Evolutionary conservation across 352 stramenopile genomes (phyloP).

Genomic region (Pythium aphanidermatum): DNA sequence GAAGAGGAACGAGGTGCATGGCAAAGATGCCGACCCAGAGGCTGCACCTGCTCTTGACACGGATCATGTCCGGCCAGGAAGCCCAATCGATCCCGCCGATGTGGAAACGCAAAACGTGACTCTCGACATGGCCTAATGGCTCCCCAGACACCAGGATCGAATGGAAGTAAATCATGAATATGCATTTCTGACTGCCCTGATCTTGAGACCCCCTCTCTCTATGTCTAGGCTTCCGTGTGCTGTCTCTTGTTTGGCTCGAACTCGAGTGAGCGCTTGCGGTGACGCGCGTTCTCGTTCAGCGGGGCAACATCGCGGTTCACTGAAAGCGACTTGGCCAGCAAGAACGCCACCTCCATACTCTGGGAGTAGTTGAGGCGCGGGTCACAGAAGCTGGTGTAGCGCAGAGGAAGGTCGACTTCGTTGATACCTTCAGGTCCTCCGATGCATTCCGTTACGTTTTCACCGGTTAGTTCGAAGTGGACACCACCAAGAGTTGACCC

Average conservation of each 20-base stretch:
- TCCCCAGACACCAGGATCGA: neutral
- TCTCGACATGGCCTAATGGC: constrained; percentile 3
- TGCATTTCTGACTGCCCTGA: neutral
- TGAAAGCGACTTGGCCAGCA: constrained; percentile 91
- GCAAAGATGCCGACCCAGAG: constrained; percentile 18
- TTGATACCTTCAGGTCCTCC: constrained; percentile 93
- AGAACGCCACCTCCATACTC: constrained; percentile 97
- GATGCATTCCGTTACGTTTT: constrained; percentile 99
- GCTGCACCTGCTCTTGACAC: constrained; percentile 17
- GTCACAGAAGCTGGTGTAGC: constrained; percentile 98
- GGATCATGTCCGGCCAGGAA: no score
- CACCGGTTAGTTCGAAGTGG: constrained; percentile 97
- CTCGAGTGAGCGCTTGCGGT: constrained; percentile 55
- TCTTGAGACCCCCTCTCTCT: neutral
- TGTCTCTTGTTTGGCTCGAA: constrained; percentile 37
- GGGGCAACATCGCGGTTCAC: constrained; percentile 58
- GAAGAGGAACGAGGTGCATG: constrained; percentile 12
- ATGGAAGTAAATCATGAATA: no score
- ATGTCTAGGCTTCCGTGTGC: constrained; percentile 17
- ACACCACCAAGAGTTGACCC: constrained; percentile 92
- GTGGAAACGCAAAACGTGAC: constrained; percentile 4
- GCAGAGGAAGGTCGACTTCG: constrained; percentile 88
- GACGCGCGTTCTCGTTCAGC: constrained; percentile 50
- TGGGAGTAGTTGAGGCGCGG: constrained; percentile 97
- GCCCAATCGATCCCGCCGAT: neutral